A percentile compares a stretch with the other conserved stretches of the same genome.
These are phyloP conservation scores for Exophiala xenobiotica DNA, from an alignment of 2,329 filamentous ascomycete species.

Conservation along the genomic window DNA sequence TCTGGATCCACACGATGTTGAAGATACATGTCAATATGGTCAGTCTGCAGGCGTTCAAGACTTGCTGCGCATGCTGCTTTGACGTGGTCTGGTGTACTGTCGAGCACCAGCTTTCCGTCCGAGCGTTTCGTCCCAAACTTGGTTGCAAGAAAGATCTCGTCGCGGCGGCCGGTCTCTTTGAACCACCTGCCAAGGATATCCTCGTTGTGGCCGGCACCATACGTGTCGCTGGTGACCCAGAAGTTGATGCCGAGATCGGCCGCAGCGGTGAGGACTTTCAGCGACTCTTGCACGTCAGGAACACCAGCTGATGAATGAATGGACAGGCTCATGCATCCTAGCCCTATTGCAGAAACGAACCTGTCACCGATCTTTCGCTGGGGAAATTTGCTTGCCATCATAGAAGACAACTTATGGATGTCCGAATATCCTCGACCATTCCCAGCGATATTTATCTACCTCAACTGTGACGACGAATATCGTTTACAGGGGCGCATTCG, in stretches of 20 bases:
- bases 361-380: no score
- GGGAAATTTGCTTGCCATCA: no score
- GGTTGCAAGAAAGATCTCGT: conserved; percentile 54
- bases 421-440: no score
- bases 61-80: conserved; percentile 43
- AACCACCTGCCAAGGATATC: conserved; percentile 53
- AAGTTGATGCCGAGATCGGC: conserved; percentile 18
- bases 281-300: no score
- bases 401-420: no score
- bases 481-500: no score
- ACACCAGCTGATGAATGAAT: no score
- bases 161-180: conserved; percentile 41
- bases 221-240: conserved; percentile 36
- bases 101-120: conserved; percentile 30
- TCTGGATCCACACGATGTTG: conserved; percentile 45
- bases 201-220: conserved; percentile 51
- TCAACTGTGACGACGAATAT: no score
- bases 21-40: conserved; percentile 51
- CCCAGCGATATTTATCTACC: no score
- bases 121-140: no score
- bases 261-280: conserved; percentile 12
- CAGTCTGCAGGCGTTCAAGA: conserved; percentile 42
- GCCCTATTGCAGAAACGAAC: no score
- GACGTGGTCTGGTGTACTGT: conserved; percentile 44
- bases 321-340: no score